These are phyloP conservation scores for Ottelia alismoides DNA, from an alignment of 106 monocot genomes.

Conservation along the genomic window DNA sequence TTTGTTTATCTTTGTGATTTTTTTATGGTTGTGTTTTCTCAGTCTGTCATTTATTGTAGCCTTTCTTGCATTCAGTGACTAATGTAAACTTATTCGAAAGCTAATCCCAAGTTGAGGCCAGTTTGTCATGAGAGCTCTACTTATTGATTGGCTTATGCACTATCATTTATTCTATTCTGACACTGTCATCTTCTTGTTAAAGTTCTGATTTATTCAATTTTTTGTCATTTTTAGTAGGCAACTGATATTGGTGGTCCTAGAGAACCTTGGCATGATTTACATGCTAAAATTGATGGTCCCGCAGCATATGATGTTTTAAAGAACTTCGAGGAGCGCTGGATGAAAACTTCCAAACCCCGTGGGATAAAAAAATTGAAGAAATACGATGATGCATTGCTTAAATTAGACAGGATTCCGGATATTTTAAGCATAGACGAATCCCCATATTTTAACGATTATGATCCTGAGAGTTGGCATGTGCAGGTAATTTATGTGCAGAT, in stretches of 20 bases:
- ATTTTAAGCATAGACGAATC: constrained; percentile 40
- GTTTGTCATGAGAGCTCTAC: too few relatives aligned
- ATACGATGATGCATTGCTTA: constrained; percentile 61
- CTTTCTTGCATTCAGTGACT: too few relatives aligned
- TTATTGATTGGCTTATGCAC: too few relatives aligned
- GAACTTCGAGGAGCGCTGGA: constrained; percentile 91
- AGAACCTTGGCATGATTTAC: constrained; percentile 98
- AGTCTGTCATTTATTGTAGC: too few relatives aligned
- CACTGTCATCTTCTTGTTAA: too few relatives aligned
- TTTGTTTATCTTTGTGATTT: too few relatives aligned
- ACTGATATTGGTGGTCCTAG: constrained; percentile 52
- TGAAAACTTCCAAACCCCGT: constrained; percentile 60
- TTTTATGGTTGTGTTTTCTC: too few relatives aligned
- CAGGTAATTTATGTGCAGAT: constrained; percentile 24
- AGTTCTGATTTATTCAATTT: not conserved
- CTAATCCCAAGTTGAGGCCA: too few relatives aligned
- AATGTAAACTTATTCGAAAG: too few relatives aligned
- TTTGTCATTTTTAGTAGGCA: constrained; percentile 21
- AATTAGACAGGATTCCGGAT: constrained; percentile 46
- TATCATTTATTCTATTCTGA: too few relatives aligned
- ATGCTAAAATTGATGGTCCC: constrained; percentile 79
- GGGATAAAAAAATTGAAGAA: constrained; percentile 61
- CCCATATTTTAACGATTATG: constrained; percentile 30
- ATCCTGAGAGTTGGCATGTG: constrained; percentile 90
- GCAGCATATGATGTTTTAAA: constrained; percentile 84